Conservation (phyloP, 495 filamentous ascomycete species). For the Neurospora sp. region DNA sequence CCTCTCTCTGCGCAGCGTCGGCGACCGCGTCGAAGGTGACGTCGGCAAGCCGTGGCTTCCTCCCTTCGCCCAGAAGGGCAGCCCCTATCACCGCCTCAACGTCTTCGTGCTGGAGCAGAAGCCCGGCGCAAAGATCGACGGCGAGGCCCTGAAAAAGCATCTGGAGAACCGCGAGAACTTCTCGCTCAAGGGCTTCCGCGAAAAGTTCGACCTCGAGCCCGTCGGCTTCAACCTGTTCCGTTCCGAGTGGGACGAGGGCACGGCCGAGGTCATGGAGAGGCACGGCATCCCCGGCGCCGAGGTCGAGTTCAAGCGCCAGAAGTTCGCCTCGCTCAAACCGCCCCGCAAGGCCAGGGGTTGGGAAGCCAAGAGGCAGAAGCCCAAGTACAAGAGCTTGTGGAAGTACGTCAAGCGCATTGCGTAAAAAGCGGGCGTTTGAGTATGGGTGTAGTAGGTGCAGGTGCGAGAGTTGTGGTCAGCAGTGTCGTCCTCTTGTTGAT, state of each 20-base stretch:
- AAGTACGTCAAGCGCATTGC: slow-evolving; percentile 42
- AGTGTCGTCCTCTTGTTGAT: not conserved
- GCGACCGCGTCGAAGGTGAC: slow-evolving; percentile 29
- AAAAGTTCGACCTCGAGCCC: slow-evolving; percentile 55
- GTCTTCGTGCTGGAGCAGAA: slow-evolving; percentile 78
- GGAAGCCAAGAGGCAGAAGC: slow-evolving; percentile 45
- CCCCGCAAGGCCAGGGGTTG: slow-evolving; percentile 42
- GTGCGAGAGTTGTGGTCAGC: not conserved
- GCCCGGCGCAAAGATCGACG: slow-evolving; percentile 48
- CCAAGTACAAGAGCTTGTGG: slow-evolving; percentile 45
- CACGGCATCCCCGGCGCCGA: slow-evolving; percentile 65
- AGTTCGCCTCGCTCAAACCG: slow-evolving; percentile 39
- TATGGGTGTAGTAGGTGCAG: not conserved
- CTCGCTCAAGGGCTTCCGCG: slow-evolving; percentile 59
- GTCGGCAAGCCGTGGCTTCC: slow-evolving; percentile 74
- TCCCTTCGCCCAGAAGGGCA: slow-evolving; percentile 78
- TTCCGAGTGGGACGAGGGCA: slow-evolving; percentile 79
- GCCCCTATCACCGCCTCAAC: slow-evolving; percentile 79
- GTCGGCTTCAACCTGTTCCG: slow-evolving; percentile 85
- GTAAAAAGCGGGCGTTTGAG: not conserved
- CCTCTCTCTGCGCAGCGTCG: slow-evolving; percentile 35
- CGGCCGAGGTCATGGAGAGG: slow-evolving; percentile 72
- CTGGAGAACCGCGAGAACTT: slow-evolving; percentile 49
- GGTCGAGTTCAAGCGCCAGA: slow-evolving; percentile 73
- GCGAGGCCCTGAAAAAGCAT: slow-evolving; percentile 43